Base-by-base conservation (phyloP, 768 basidiomycete species). In the Zangia roseola region DNA sequence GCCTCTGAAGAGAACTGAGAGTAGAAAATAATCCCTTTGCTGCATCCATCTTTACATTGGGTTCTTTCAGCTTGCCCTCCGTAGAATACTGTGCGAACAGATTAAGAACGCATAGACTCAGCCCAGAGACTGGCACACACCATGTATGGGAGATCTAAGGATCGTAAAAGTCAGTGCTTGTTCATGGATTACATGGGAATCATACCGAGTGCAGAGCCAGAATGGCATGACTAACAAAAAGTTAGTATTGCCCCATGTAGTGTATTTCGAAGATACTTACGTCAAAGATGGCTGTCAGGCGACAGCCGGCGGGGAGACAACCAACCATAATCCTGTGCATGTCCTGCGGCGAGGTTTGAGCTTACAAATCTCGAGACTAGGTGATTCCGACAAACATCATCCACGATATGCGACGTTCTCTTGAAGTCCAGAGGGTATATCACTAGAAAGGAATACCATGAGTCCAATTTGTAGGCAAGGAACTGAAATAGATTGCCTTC, bases 51-150 rank as follows among this genome's bases (percentile, higher is more conserved):
- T 84, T 83, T 14, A 93, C 71, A 62, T 97, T 94, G 28, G 94
- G 93, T 64, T 97, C 93, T 68, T 97, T 97, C 64, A 97, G 71
- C 63, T 91, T 93, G 41, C 94, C 94, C 71, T 97, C 92, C 7
- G 93, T 95, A 19, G 92, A 92, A 70, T 97, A 97, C 83, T 89
- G 52, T 28, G 17, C 12, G 39, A 44, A 44, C 31, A 48, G 42
- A 19, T 46, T 23, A 47, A 36, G 46, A 12, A 17, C 4, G 7
- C 24, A 47, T 5, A 13, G 42, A 26, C 24, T 16, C 35, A 42
- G 24, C 20, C 38, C 16, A 37, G 41, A 14, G 21, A 45, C 23
- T 17, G 47, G 31, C 21, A 54, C 75, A 33, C 68, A 87, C 84
- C 33, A 81, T 75, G 66, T 85, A 88, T 3, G 83, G 84, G 23